These are phyloP conservation scores for Penicillium sp. DNA, from an alignment of 2,329 filamentous ascomycete species.

Conservation along the genomic window DNA sequence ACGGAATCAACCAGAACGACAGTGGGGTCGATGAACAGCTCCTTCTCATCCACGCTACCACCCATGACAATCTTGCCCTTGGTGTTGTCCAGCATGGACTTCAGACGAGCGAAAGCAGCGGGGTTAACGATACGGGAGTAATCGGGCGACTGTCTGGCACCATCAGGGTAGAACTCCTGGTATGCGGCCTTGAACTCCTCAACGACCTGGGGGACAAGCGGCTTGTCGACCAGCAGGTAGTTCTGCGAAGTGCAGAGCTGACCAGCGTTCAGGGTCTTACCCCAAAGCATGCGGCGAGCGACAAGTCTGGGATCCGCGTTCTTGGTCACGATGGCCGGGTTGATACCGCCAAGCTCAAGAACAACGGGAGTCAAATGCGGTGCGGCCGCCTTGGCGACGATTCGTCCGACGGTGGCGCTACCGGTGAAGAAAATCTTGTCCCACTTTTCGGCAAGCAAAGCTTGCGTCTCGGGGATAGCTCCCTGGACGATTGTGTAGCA, in stretches of 20 bases:
- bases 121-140: constrained; percentile 80
- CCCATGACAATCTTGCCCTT: constrained; percentile 85
- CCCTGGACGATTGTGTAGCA: constrained; percentile 82
- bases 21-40: constrained; percentile 87
- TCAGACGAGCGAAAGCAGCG: constrained; percentile 77
- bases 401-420: constrained; percentile 73
- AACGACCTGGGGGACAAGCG: constrained; percentile 71
- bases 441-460: constrained; percentile 84
- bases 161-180: constrained; percentile 80
- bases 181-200: constrained; percentile 71
- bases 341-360: constrained; percentile 87
- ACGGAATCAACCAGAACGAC: constrained; percentile 78
- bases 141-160: constrained; percentile 75
- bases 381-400: constrained; percentile 87
- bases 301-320: constrained; percentile 78
- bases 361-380: constrained; percentile 83
- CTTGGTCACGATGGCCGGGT: constrained; percentile 89
- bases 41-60: constrained; percentile 75
- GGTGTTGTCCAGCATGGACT: constrained; percentile 84
- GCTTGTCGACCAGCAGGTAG: constrained; percentile 81
- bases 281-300: constrained; percentile 83
- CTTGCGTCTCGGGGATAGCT: constrained; percentile 74
- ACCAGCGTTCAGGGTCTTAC: constrained; percentile 81
- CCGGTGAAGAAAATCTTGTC: constrained; percentile 99
- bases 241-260: constrained; percentile 94